These are phyloP conservation scores for Cercis canadensis DNA, from an alignment of 306 rosid species.

Conservation along the genomic window DNA sequence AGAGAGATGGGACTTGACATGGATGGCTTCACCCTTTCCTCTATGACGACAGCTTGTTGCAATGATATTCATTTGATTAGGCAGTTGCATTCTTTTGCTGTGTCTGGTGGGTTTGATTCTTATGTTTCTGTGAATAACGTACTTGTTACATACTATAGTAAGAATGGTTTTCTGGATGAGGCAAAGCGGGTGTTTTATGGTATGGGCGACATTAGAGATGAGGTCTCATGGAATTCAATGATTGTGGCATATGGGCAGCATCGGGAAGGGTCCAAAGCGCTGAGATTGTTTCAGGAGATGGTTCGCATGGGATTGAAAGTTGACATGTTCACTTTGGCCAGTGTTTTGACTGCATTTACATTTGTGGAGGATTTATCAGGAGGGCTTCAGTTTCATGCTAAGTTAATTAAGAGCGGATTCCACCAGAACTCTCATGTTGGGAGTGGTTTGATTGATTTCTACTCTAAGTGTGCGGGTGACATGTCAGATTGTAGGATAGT, in stretches of 20 bases:
- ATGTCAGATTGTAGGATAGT: conserved; percentile 71
- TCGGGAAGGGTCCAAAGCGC: conserved; percentile 63
- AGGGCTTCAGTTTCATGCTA: conserved; percentile 82
- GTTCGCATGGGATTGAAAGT: conserved; percentile 51
- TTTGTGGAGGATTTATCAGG: conserved; percentile 68
- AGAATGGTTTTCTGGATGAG: conserved; percentile 51
- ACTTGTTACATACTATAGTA: conserved; percentile 58
- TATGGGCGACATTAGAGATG: conserved; percentile 67
- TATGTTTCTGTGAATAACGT: conserved; percentile 70
- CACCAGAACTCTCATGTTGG: conserved; percentile 79
- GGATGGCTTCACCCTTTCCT: conserved; percentile 80
- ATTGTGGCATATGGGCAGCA: conserved; percentile 77
- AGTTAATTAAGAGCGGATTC: conserved; percentile 78
- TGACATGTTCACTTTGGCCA: conserved; percentile 86
- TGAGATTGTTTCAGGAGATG: conserved; percentile 72
- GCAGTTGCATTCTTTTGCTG: conserved; percentile 53
- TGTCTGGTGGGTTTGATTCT: conserved; percentile 60
- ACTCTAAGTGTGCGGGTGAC: conserved; percentile 75
- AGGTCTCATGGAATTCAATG: conserved; percentile 82
- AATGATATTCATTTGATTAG: conserved; percentile 51
- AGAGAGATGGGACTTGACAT: conserved; percentile 47
- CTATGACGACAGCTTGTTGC: conserved; percentile 37
- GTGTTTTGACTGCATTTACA: conserved; percentile 80
- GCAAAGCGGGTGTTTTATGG: conserved; percentile 43
- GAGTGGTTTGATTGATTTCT: conserved; percentile 80